Base-by-base conservation (phyloP, 2,329 filamentous ascomycete genomes). In the Xylariales sp. region DNA sequence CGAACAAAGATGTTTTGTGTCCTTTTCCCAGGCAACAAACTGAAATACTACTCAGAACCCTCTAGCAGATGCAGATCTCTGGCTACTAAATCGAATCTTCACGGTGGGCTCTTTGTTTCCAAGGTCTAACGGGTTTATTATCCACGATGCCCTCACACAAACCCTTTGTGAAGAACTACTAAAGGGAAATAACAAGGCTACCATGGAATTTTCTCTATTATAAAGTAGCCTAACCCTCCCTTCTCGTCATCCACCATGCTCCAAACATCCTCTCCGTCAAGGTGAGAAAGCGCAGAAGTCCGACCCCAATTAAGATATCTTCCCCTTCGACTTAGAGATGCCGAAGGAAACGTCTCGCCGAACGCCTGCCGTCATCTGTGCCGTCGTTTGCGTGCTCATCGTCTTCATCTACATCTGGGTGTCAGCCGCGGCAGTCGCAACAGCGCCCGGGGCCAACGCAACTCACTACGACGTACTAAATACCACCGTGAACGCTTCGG, bases 401-500 rank as follows among this genome's bases (percentile, higher is more conserved):
- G 7, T 52, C 49, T 34, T 52, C 5, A 30, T 16, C 28, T 32
- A 16, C 49, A 32, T 32, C 28, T n/a, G 49, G 14, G 10, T 3
- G 49, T 12, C 3, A 41, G 39, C 39, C 10, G 39, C 4, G 39
- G 10, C 10, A 12, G 4, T 12, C 10, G 12, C 10, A 12, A n/a
- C 1, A 18, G 39, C 10, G 23, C 3, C n/a, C 9, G 8, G 18
- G 45, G 1, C 4, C 10, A 28, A 36, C 50, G 28, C 3, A 36
- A 50, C 56, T 3, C 30, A 49, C 32, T 69, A 69, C n/a, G 46
- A 32, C 0, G 10, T 50, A 16, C 9, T 69, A 6, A 18, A 61
- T 9, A 9, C 54, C 4, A 16, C 28, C 5, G 30, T 45, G 0
- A 2, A 52, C 23, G 64, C 64, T 0, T 39, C 64, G 0, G 41